Conservation (phyloP, 768 basidiomycete genomes). For the Tulasnella sp. region DNA sequence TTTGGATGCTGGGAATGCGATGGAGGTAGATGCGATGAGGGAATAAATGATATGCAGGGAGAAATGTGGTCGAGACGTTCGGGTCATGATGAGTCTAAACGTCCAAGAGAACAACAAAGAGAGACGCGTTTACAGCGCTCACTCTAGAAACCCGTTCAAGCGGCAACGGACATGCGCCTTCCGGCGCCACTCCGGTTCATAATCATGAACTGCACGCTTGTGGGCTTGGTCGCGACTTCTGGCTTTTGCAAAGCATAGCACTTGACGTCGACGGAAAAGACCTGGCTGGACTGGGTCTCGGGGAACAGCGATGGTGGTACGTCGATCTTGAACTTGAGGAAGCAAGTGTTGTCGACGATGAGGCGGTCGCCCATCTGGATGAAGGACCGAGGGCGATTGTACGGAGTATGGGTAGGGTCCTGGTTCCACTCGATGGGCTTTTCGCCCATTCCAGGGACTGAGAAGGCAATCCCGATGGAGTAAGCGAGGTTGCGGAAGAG, state of each 20-base stretch:
- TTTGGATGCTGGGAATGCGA: neutral
- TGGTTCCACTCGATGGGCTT: slow-evolving; percentile 21
- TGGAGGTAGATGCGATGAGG: neutral
- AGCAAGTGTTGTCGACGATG: slow-evolving; percentile 18
- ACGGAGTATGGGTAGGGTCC: slow-evolving; percentile 14
- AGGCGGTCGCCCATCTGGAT: slow-evolving; percentile 20
- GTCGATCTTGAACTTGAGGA: slow-evolving; percentile 19
- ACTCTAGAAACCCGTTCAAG: neutral
- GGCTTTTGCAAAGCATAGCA: slow-evolving; percentile 11
- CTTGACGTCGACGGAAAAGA: slow-evolving; percentile 18
- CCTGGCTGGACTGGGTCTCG: slow-evolving; percentile 8
- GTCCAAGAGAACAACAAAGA: neutral
- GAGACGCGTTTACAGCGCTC: neutral
- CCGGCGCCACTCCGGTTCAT: slow-evolving; percentile 12
- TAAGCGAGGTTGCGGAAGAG: slow-evolving; percentile 16
- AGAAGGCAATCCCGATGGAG: slow-evolving; percentile 20
- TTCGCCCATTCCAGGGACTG: slow-evolving; percentile 1
- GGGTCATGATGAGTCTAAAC: neutral
- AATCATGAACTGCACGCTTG: slow-evolving; percentile 21
- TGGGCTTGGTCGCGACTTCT: slow-evolving; percentile 15
- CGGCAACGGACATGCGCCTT: slow-evolving; percentile 14
- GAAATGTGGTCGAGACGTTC: neutral
- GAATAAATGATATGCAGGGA: neutral
- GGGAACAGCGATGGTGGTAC: slow-evolving; percentile 12
- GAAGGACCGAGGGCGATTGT: slow-evolving; percentile 14